Conservation (phyloP, 148 eudicot species). For the Selenicereus undatus region DNA sequence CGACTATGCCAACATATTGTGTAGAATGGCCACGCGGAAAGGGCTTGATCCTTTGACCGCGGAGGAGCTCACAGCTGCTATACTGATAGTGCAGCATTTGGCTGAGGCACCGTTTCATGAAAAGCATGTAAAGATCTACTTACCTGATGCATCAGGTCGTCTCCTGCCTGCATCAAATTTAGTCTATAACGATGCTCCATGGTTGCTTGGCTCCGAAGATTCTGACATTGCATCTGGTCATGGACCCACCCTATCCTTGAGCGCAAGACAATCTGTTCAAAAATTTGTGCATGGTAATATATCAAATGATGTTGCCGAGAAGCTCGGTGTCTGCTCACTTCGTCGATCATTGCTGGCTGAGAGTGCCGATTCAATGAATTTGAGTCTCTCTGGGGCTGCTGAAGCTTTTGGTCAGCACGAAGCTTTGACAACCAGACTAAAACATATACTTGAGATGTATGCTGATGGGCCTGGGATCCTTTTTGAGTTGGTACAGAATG, state of each 20-base stretch:
- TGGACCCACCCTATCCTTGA: conserved; percentile 41
- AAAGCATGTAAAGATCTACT: conserved; percentile 58
- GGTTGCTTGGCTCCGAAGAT: conserved; percentile 93
- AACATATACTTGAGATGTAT: conserved; percentile 98
- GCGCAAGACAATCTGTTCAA: conserved; percentile 59
- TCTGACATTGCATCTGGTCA: conserved; percentile 41
- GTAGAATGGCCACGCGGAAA: conserved; percentile 71
- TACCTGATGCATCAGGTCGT: conserved; percentile 79
- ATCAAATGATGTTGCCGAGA: conserved; percentile 96
- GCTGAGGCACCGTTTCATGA: conserved; percentile 62
- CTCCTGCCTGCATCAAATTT: conserved; percentile 68
- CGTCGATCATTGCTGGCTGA: conserved; percentile 94
- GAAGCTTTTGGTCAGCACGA: conserved; percentile 99
- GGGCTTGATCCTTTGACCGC: conserved; percentile 59
- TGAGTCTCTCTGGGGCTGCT: conserved; percentile 93
- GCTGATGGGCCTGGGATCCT: conserved; percentile 98
- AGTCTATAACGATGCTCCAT: conserved; percentile 97
- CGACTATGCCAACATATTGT: conserved; percentile 74
- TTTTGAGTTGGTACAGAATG: conserved; percentile 97
- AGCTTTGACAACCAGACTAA: conserved; percentile 93
- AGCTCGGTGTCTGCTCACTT: conserved; percentile 94
- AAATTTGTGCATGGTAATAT: conserved; percentile 95
- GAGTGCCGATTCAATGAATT: conserved; percentile 96
- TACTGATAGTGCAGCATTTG: conserved; percentile 88
- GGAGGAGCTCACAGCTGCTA: conserved; percentile 79